Evolutionary conservation across 441 rosid species (phyloP).

Genomic region (Viola pubescens): DNA sequence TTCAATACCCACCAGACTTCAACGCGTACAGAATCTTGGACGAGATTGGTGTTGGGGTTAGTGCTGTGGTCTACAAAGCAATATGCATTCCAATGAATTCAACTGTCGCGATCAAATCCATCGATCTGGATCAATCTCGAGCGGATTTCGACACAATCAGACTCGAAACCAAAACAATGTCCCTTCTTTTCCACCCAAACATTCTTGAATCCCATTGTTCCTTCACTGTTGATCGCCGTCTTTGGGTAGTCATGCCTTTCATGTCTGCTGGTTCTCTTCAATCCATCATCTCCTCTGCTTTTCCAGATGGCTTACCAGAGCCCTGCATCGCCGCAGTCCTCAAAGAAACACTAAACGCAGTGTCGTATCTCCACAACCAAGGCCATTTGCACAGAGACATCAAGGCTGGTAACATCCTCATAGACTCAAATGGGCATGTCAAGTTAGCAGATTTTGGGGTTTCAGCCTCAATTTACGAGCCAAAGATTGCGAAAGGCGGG

Average conservation of each 20-base stretch:
- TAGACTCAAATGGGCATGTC: conserved; percentile 52
- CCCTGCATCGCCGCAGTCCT: conserved; percentile 54
- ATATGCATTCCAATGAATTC: conserved; percentile 53
- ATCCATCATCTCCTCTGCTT: conserved; percentile 56
- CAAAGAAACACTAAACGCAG: conserved; percentile 46
- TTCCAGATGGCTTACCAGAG: conserved; percentile 53
- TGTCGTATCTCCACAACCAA: conserved; percentile 60
- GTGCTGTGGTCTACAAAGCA: conserved; percentile 77
- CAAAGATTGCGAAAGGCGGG: conserved; percentile 17
- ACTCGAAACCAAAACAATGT: conserved; percentile 65
- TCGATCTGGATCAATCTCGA: conserved; percentile 59
- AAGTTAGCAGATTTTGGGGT: conserved; percentile 86
- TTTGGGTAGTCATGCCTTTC: conserved; percentile 96
- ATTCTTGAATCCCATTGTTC: conserved; percentile 73
- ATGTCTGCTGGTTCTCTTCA: conserved; percentile 80
- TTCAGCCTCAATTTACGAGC: conserved; percentile 68
- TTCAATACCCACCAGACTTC: conserved; percentile 55
- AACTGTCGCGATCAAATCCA: conserved; percentile 62
- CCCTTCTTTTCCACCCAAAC: conserved; percentile 69
- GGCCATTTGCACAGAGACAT: conserved; percentile 73
- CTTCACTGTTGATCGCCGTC: conserved; percentile 56
- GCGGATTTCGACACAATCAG: conserved; percentile 58
- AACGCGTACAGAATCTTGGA: conserved; percentile 46
- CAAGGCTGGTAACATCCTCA: conserved; percentile 68
- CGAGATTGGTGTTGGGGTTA: conserved; percentile 70